A percentile compares a stretch with the other conserved stretches of the same genome.
Evolutionary conservation across 2,329 filamentous ascomycete genomes (phyloP).

Genomic region (Cladosporium sp.): DNA sequence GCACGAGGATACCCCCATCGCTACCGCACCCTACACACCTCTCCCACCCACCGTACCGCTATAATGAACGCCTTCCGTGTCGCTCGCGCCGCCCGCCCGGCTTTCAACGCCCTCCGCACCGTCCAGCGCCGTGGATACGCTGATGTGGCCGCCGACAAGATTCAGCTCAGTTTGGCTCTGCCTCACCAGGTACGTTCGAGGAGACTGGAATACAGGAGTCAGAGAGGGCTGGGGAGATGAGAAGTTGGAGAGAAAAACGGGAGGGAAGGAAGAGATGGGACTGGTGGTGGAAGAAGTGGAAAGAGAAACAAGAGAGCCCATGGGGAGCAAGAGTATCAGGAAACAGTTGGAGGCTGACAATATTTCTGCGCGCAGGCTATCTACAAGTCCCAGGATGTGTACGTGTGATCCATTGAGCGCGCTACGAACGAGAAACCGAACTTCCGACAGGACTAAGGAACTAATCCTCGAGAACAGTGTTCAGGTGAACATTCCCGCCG

Average conservation of each 20-base stretch:
- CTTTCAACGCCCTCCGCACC: constrained; percentile 62
- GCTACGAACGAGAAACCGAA: constrained; percentile 22
- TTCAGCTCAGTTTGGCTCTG: constrained; percentile 96
- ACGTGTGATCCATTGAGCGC: constrained; percentile 42
- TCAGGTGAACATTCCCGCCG: constrained; percentile 98
- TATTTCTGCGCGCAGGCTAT: constrained; percentile 53
- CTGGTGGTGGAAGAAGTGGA: background rate
- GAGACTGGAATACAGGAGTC: background rate
- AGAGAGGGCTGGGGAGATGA: constrained; percentile 1
- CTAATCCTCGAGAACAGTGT: constrained; percentile 59
- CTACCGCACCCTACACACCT: constrained; percentile 16
- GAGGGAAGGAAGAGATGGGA: background rate
- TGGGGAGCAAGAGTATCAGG: background rate
- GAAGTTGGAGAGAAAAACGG: background rate
- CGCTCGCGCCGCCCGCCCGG: constrained; percentile 82
- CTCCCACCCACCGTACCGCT: constrained; percentile 18
- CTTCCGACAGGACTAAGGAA: constrained; percentile 18
- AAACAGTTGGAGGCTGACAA: constrained; percentile 25
- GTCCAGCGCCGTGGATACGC: constrained; percentile 88
- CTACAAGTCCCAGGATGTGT: constrained; percentile 72
- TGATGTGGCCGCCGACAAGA: constrained; percentile 59
- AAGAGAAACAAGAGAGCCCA: background rate
- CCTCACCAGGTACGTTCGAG: constrained; percentile 88
- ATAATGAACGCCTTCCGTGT: constrained; percentile 94
- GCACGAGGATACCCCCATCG: constrained; percentile 13